Conservation (phyloP, 768 basidiomycete species). For the Crassisporium funariophilum region DNA sequence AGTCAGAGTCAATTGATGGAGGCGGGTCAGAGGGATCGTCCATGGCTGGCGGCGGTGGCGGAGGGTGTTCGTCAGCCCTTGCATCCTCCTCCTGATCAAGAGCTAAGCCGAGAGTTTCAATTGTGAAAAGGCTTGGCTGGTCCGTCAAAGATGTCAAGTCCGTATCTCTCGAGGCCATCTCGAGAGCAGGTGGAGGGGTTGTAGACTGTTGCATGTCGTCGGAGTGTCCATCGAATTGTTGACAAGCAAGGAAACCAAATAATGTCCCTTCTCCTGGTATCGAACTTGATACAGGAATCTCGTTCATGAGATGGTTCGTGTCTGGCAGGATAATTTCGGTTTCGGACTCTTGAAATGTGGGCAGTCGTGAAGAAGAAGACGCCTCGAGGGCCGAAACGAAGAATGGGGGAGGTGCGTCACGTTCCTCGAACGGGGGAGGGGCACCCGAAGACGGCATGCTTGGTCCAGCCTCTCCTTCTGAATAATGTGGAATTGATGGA, state of each 20-base stretch:
- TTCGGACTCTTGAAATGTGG: slow-evolving; percentile 83
- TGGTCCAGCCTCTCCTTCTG: slow-evolving; percentile 74
- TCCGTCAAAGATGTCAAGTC: slow-evolving; percentile 69
- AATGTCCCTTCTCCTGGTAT: slow-evolving; percentile 75
- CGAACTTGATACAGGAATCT: slow-evolving; percentile 28
- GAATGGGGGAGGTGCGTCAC: slow-evolving; percentile 79
- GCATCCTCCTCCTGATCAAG: slow-evolving; percentile 51
- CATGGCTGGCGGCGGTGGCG: slow-evolving; percentile 79
- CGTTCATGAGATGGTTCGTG: slow-evolving; percentile 38
- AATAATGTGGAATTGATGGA: slow-evolving; percentile 61
- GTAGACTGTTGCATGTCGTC: slow-evolving; percentile 63
- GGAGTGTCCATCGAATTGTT: slow-evolving; percentile 83
- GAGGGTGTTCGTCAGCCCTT: slow-evolving; percentile 38
- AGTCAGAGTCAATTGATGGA: slow-evolving; percentile 84
- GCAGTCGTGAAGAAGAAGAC: slow-evolving; percentile 61
- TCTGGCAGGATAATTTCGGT: slow-evolving; percentile 71
- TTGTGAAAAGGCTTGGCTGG: slow-evolving; percentile 49
- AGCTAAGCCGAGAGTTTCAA: slow-evolving; percentile 60
- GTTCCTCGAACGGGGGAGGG: slow-evolving; percentile 85
- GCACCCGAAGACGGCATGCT: slow-evolving; percentile 65
- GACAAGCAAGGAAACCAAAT: slow-evolving; percentile 70
- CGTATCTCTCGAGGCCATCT: slow-evolving; percentile 72
- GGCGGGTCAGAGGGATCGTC: slow-evolving; percentile 90
- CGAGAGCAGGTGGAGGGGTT: slow-evolving; percentile 77
- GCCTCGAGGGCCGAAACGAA: slow-evolving; percentile 55